Evolutionary conservation across 2,329 filamentous ascomycete species (phyloP).

Genomic region (Nigrospora oryzae): DNA sequence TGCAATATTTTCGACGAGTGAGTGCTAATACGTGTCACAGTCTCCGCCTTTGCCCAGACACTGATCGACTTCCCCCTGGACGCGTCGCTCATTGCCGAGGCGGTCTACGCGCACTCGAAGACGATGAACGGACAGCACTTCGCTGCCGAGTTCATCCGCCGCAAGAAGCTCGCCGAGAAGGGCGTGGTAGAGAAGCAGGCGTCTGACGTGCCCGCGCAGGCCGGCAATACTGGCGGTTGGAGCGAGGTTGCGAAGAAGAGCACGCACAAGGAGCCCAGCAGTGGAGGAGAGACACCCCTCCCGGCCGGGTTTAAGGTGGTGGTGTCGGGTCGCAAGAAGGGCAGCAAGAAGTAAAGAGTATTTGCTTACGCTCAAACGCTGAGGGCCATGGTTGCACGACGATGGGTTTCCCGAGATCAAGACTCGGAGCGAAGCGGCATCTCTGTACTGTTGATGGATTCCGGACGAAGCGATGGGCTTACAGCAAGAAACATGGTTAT

Average conservation of each 20-base stretch:
- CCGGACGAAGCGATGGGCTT: too few species aligned
- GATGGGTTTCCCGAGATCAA: too few species aligned
- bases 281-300: slow-evolving; percentile 30
- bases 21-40: slow-evolving; percentile 30
- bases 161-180: slow-evolving; percentile 88
- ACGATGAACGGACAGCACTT: slow-evolving; percentile 92
- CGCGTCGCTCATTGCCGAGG: slow-evolving; percentile 75
- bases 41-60: slow-evolving; percentile 71
- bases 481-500: too few species aligned
- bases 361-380: background rate
- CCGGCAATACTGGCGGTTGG: slow-evolving; percentile 60
- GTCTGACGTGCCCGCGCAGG: slow-evolving; percentile 26
- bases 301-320: slow-evolving; percentile 82
- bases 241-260: slow-evolving; percentile 97
- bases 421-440: too few species aligned
- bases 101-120: slow-evolving; percentile 76
- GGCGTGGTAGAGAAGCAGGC: slow-evolving; percentile 72
- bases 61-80: slow-evolving; percentile 72
- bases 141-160: slow-evolving; percentile 86
- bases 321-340: slow-evolving; percentile 76
- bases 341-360: slow-evolving; percentile 56
- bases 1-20: background rate
- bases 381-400: too few species aligned
- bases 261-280: slow-evolving; percentile 37
- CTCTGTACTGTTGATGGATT: too few species aligned